Conservation (phyloP, 2,329 filamentous ascomycete species). For the Pochonia chlamydosporia region DNA sequence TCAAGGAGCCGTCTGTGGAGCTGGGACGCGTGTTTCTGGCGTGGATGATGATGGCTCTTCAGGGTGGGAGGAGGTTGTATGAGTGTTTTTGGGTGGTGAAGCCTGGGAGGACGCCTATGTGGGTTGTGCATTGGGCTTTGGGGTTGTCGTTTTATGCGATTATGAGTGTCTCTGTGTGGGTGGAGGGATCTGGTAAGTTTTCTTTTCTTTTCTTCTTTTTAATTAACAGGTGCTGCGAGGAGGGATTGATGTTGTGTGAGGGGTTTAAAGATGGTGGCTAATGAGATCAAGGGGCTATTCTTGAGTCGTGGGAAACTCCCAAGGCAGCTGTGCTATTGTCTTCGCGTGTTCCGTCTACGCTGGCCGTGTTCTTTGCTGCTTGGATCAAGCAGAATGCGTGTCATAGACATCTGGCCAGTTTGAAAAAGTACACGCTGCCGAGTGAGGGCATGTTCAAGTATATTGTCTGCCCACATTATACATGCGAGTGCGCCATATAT, state of each 20-base stretch:
- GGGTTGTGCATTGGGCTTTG: constrained; percentile 74
- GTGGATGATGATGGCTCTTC: constrained; percentile 69
- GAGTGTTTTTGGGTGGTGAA: constrained; percentile 65
- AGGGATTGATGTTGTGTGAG: too few relatives aligned
- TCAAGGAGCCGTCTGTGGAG: constrained; percentile 38
- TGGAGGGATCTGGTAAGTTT: constrained; percentile 67
- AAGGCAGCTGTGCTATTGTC: constrained; percentile 14
- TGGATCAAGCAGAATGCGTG: constrained; percentile 70
- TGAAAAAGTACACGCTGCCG: constrained; percentile 81
- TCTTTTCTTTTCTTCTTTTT: not conserved
- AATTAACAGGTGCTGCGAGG: too few relatives aligned
- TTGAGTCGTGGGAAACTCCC: constrained; percentile 24
- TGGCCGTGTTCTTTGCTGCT: constrained; percentile 62
- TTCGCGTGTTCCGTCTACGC: constrained; percentile 33
- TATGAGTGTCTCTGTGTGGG: constrained; percentile 73
- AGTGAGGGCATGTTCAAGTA: constrained; percentile 63
- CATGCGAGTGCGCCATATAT: constrained; percentile 82
- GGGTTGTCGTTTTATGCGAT: constrained; percentile 72
- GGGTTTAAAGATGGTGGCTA: not conserved
- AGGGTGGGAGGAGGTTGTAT: constrained; percentile 68
- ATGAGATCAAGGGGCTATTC: constrained; percentile 23
- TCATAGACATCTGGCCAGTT: constrained; percentile 61
- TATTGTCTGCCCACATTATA: constrained; percentile 84
- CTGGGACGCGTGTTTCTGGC: constrained; percentile 57
- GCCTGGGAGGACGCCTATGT: constrained; percentile 68